Percentiles rank a stretch among this genome's conserved stretches.
Evolutionary conservation across 306 rosid genomes (phyloP).

Genomic region (Medicago ruthenica): DNA sequence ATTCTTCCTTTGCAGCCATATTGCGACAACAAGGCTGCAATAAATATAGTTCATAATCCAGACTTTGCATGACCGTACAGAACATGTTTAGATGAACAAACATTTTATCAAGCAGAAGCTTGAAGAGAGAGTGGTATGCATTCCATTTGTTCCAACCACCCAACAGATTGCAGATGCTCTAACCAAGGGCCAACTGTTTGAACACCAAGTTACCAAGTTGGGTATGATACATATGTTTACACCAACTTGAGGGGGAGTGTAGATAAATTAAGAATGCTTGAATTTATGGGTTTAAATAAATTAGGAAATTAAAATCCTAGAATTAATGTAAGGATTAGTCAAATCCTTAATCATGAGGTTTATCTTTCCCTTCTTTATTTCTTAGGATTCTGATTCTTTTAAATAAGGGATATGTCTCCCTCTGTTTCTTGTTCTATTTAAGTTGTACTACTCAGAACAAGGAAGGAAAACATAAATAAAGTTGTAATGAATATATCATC

Average conservation of each 20-base stretch:
- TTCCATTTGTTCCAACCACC: slow-evolving; percentile 15
- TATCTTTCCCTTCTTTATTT: not conserved
- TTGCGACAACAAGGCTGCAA: not conserved
- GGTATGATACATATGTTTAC: not conserved
- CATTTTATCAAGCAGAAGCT: not conserved
- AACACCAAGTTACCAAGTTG: not conserved
- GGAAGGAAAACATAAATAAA: not conserved
- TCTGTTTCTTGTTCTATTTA: slow-evolving; percentile 1
- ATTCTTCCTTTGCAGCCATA: not conserved
- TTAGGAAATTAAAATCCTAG: not conserved
- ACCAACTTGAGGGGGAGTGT: not conserved
- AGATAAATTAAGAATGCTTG: not conserved
- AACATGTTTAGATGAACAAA: slow-evolving; percentile 1
- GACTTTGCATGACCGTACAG: not conserved
- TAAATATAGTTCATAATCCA: not conserved
- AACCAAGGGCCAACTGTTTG: not conserved
- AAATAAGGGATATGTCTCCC: not conserved
- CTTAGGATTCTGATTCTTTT: not conserved
- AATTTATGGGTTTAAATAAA: not conserved
- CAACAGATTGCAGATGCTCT: not conserved
- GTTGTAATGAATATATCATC: not conserved
- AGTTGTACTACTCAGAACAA: not conserved
- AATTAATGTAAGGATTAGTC: not conserved
- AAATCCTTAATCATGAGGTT: not conserved
- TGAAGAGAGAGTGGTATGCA: not conserved